Evolutionary conservation across 2,329 filamentous ascomycete genomes (phyloP).

Genomic region (Hymenoscyphus fructigenus): DNA sequence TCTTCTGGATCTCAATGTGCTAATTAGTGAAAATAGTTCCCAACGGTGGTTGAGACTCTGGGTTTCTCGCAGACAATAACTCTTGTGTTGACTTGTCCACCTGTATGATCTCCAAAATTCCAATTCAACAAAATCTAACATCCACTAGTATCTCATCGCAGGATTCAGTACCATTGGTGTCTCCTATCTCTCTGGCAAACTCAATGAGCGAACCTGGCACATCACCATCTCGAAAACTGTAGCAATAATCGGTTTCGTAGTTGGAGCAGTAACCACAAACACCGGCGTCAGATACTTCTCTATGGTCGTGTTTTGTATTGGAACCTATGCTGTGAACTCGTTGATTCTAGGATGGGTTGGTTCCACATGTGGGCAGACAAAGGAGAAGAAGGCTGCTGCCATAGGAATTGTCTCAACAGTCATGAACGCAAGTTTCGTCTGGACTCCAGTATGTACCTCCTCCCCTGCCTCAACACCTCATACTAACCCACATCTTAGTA

Average conservation of each 20-base stretch:
- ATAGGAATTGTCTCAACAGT: slow-evolving; percentile 22
- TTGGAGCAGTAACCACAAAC: slow-evolving; percentile 13
- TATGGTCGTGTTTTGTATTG: slow-evolving; percentile 4
- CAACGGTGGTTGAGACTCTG: slow-evolving; percentile 32
- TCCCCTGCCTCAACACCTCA: neutral
- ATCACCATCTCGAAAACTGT: slow-evolving; percentile 18
- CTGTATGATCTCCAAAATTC: neutral
- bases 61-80: slow-evolving; percentile 30
- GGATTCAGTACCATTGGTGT: slow-evolving; percentile 8
- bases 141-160: slow-evolving; percentile 17
- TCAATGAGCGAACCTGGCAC: slow-evolving; percentile 24
- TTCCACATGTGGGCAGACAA: slow-evolving; percentile 23
- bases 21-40: slow-evolving; percentile 14
- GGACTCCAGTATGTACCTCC: slow-evolving; percentile 16
- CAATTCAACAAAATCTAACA: neutral
- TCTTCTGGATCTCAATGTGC: neutral
- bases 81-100: slow-evolving; percentile 22
- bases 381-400: slow-evolving; percentile 26
- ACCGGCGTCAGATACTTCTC: slow-evolving; percentile 10
- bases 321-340: slow-evolving; percentile 33
- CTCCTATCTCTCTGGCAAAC: slow-evolving; percentile 16
- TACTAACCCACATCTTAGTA: slow-evolving; percentile 13
- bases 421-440: slow-evolving; percentile 25
- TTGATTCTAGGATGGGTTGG: slow-evolving; percentile 32
- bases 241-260: slow-evolving; percentile 20